Evolutionary conservation across 2,329 filamentous ascomycete species (phyloP).

Genomic region (Penicillium psychrosexuale): DNA sequence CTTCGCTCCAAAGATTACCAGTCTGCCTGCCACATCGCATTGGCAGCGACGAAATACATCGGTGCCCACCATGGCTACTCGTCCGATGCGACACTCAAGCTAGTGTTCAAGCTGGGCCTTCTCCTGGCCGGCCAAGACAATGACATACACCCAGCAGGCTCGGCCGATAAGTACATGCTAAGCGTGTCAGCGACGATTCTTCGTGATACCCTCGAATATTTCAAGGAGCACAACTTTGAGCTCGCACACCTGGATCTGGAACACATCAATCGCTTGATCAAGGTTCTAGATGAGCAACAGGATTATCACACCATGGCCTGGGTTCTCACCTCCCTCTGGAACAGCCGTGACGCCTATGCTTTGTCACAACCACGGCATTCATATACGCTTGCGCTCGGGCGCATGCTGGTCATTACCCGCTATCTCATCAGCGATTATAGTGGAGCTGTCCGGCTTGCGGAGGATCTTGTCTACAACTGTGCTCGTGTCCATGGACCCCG

Average conservation of each 20-base stretch:
- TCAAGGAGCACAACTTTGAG: conserved; percentile 43
- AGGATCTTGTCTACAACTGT: background rate
- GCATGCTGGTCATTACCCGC: conserved; percentile 48
- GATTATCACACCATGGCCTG: background rate
- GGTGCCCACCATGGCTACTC: conserved; percentile 32
- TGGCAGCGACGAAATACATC: conserved; percentile 35
- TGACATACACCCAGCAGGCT: conserved; percentile 32
- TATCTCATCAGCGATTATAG: conserved; percentile 47
- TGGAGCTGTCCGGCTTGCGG: conserved; percentile 12
- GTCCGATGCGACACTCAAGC: conserved; percentile 31
- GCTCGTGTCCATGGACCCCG: background rate
- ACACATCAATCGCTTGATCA: conserved; percentile 44
- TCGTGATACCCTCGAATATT: conserved; percentile 41
- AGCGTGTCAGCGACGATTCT: conserved; percentile 42
- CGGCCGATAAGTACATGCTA: conserved; percentile 40
- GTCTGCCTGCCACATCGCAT: conserved; percentile 33
- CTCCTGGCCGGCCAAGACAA: conserved; percentile 38
- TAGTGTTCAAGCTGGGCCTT: conserved; percentile 37
- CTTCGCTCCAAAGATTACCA: conserved; percentile 31
- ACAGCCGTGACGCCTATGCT: background rate
- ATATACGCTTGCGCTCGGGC: conserved; percentile 48
- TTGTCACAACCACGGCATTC: background rate
- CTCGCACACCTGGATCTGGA: conserved; percentile 41
- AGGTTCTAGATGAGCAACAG: background rate
- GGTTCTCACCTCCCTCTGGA: background rate